Conservation (phyloP, 1,284 basidiomycete species). For the Apiotrichum gracile region DNA sequence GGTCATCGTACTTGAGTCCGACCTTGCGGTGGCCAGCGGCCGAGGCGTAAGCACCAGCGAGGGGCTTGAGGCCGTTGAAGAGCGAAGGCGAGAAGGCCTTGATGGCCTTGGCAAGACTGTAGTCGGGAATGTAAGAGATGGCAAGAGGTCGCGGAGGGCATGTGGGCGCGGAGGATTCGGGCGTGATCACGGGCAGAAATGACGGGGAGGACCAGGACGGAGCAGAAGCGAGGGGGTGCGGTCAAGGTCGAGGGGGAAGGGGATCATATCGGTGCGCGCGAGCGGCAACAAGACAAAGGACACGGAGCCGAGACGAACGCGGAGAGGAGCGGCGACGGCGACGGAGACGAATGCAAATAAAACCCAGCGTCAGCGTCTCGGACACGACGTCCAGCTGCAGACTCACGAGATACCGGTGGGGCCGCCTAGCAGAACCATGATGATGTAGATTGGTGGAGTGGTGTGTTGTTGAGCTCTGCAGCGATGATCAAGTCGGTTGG, state of each 20-base stretch:
- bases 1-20: slow-evolving; percentile 92
- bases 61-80: slow-evolving; percentile 58
- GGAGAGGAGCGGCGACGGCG: background rate
- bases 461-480: slow-evolving; percentile 5
- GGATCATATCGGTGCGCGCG: background rate
- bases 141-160: background rate
- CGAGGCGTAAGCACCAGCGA: slow-evolving; percentile 79
- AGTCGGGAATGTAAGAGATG: background rate
- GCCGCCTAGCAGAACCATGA: slow-evolving; percentile 55
- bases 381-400: background rate
- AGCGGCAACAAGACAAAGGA: background rate
- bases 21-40: slow-evolving; percentile 78
- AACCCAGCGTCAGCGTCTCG: background rate
- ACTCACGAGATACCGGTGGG: slow-evolving; percentile 63
- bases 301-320: background rate
- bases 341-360: background rate
- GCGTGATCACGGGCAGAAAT: background rate
- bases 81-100: slow-evolving; percentile 57
- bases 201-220: background rate
- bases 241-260: background rate
- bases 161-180: background rate
- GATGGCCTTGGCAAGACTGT: slow-evolving; percentile 64
- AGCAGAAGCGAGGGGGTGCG: background rate
- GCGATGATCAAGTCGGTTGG: background rate
- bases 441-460: slow-evolving; percentile 18